These are phyloP conservation scores for Suhomyces yuchorum DNA, from an alignment of 1,139 yeast genomes.

Conservation along the genomic window DNA sequence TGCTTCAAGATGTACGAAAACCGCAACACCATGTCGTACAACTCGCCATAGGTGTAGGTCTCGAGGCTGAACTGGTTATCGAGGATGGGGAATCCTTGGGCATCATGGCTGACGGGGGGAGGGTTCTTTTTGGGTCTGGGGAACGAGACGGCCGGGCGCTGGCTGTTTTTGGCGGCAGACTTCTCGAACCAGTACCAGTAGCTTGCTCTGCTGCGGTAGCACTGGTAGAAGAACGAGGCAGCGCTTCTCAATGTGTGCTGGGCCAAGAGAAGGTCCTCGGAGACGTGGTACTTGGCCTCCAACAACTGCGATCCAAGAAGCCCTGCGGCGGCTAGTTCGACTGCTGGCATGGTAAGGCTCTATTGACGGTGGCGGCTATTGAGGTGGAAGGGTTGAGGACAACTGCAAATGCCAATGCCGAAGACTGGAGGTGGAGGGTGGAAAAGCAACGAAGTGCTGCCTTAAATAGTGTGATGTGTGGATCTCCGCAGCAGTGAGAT, in stretches of 20 bases:
- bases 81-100: constrained; percentile 37
- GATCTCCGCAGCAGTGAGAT: neutral
- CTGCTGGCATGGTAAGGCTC: constrained; percentile 30
- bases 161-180: constrained; percentile 51
- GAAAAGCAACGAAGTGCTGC: neutral
- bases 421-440: too few relatives aligned
- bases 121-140: constrained; percentile 55
- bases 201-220: constrained; percentile 53
- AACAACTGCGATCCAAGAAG: constrained; percentile 47
- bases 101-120: constrained; percentile 31
- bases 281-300: constrained; percentile 54
- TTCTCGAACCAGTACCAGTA: constrained; percentile 69
- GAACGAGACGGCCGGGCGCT: constrained; percentile 59
- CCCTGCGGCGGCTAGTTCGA: constrained; percentile 50
- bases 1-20: constrained; percentile 64
- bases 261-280: constrained; percentile 54
- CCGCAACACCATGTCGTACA: constrained; percentile 64
- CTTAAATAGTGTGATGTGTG: neutral
- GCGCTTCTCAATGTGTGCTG: constrained; percentile 45
- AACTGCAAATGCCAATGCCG: too few relatives aligned
- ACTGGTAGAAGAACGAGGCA: constrained; percentile 45
- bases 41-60: constrained; percentile 64
- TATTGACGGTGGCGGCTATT: neutral
- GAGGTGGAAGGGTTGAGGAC: neutral
- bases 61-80: constrained; percentile 65